phyloP scores from a whole-genome alignment of 495 filamentous ascomycete species.

The Aspergillus saccharolyticus region DNA sequence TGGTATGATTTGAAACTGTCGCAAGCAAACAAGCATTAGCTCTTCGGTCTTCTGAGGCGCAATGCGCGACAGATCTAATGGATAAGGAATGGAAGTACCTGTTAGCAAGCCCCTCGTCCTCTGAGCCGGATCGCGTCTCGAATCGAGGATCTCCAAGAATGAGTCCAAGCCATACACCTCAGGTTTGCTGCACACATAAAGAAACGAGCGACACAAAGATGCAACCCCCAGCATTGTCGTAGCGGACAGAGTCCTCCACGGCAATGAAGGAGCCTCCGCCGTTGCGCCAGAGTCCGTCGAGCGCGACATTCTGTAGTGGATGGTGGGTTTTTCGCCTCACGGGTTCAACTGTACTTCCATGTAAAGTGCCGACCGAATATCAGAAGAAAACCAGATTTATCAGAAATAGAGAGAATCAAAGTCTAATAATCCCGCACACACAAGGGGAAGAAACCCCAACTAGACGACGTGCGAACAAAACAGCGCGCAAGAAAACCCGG shows the following conservation, averaged over 20 bases:
- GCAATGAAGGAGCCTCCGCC: constrained; percentile 36
- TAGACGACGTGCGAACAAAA: constrained; percentile 13
- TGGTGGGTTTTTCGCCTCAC: not conserved
- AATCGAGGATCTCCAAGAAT: constrained; percentile 74
- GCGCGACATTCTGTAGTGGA: constrained; percentile 18
- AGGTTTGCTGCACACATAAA: constrained; percentile 36
- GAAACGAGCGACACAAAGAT: constrained; percentile 43
- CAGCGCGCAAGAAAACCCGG: not conserved
- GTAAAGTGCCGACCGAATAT: not conserved
- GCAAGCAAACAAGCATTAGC: constrained; percentile 14
- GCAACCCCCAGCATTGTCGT: constrained; percentile 43
- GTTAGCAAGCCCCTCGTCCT: constrained; percentile 78
- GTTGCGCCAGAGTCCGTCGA: constrained; percentile 35
- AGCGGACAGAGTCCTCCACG: constrained; percentile 41
- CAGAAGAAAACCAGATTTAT: too few relatives aligned
- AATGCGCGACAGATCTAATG: not conserved
- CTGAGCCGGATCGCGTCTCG: constrained; percentile 59
- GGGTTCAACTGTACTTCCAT: constrained; percentile 28
- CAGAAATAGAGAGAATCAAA: too few relatives aligned
- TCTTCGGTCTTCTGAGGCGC: not conserved
- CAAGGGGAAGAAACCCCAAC: constrained; percentile 5
- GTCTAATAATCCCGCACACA: not conserved
- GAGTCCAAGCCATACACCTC: constrained; percentile 66
- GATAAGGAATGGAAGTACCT: constrained; percentile 44
- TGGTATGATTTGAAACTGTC: constrained; percentile 89